Evolutionary conservation across 2,329 filamentous ascomycete species (phyloP).

Genomic region (Chrysoporthe cubensis): DNA sequence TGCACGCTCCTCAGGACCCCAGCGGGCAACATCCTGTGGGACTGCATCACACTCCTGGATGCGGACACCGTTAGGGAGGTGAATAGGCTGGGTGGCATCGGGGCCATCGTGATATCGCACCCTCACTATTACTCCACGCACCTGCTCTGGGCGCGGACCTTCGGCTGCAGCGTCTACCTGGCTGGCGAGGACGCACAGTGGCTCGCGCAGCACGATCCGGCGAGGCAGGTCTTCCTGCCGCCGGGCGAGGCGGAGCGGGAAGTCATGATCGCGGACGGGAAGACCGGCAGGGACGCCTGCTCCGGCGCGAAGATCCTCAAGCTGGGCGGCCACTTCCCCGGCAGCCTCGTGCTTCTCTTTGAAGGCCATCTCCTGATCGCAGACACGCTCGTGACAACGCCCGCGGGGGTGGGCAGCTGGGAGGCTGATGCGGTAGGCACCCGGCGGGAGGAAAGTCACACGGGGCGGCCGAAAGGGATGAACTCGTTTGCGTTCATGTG

Average conservation of each 20-base stretch:
- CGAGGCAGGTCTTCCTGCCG: slow-evolving; percentile 52
- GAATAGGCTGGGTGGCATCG: slow-evolving; percentile 64
- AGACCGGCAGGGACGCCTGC: background rate
- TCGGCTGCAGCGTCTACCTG: slow-evolving; percentile 72
- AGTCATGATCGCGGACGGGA: slow-evolving; percentile 36
- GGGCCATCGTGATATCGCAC: slow-evolving; percentile 76
- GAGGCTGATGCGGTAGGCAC: slow-evolving; percentile 45
- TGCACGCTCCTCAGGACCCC: slow-evolving; percentile 70
- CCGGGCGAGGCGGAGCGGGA: slow-evolving; percentile 45
- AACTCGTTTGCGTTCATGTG: slow-evolving; percentile 74
- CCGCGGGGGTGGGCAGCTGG: slow-evolving; percentile 57
- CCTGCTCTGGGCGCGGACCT: slow-evolving; percentile 71
- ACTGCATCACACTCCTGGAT: slow-evolving; percentile 73
- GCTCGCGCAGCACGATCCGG: slow-evolving; percentile 53
- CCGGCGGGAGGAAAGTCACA: slow-evolving; percentile 32
- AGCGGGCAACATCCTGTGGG: slow-evolving; percentile 77
- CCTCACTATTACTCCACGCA: slow-evolving; percentile 84
- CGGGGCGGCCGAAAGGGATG: slow-evolving; percentile 45
- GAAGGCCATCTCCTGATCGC: slow-evolving; percentile 69
- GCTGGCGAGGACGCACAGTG: slow-evolving; percentile 68
- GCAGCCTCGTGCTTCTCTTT: slow-evolving; percentile 70
- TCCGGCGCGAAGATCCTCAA: slow-evolving; percentile 66
- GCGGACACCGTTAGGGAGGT: slow-evolving; percentile 63
- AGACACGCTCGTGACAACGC: slow-evolving; percentile 76
- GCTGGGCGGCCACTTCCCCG: slow-evolving; percentile 79